Evolutionary conservation across 2,329 filamentous ascomycete species (phyloP).

Genomic region (Aspergillus sojae): DNA sequence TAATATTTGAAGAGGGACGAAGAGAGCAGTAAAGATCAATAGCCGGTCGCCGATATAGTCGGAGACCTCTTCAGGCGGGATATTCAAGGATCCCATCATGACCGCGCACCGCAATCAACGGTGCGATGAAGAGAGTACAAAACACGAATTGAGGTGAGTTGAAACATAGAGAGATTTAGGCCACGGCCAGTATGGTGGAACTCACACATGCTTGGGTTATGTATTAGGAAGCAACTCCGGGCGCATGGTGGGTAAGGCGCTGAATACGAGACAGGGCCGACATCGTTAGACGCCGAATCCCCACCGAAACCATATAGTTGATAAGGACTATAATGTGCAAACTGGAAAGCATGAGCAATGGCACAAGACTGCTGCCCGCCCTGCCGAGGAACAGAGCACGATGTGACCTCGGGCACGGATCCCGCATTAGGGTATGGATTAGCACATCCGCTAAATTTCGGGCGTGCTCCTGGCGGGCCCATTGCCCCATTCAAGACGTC

Average conservation of each 20-base stretch:
- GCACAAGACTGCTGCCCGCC: background rate
- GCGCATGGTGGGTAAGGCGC: background rate
- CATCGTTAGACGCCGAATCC: background rate
- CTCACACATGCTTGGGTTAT: background rate
- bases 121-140: background rate
- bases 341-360: background rate
- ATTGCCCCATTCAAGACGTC: background rate
- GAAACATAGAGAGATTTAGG: background rate
- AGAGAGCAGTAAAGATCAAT: background rate
- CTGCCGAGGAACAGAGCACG: background rate
- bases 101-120: background rate
- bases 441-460: background rate
- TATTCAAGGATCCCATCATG: background rate
- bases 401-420: background rate
- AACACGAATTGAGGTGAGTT: background rate
- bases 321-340: background rate
- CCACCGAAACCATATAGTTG: background rate
- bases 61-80: background rate
- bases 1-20: background rate
- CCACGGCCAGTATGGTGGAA: background rate
- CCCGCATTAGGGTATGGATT: background rate
- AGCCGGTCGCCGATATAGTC: background rate
- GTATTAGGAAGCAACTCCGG: background rate
- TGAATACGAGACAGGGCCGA: background rate
- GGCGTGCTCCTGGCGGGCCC: background rate